These are phyloP conservation scores for Linanthus parryae DNA, from an alignment of 148 eudicot species.

Conservation along the genomic window DNA sequence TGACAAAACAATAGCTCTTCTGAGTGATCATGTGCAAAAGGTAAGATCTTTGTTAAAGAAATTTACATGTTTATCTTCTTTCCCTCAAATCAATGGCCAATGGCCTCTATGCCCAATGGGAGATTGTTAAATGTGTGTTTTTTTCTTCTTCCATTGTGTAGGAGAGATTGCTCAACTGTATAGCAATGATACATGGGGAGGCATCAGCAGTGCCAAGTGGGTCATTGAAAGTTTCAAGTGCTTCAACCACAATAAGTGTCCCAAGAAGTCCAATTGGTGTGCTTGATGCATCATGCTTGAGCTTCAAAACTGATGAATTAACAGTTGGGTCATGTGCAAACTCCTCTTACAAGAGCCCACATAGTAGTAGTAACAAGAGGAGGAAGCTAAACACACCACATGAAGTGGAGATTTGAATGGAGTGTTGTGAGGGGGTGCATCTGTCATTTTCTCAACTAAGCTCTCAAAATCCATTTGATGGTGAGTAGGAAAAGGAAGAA, in stretches of 20 bases:
- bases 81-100: neutral
- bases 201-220: slow-evolving; percentile 21
- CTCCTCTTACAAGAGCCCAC: slow-evolving; percentile 36
- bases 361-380: slow-evolving; percentile 46
- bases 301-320: slow-evolving; percentile 61
- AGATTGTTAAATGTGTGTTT: neutral
- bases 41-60: slow-evolving; percentile 30
- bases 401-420: slow-evolving; percentile 14
- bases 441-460: slow-evolving; percentile 8
- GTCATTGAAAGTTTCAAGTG: slow-evolving; percentile 16
- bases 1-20: slow-evolving; percentile 40
- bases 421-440: neutral
- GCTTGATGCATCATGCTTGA: slow-evolving; percentile 65
- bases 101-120: neutral
- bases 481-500: too few relatives aligned
- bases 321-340: slow-evolving; percentile 45
- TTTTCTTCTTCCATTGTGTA: slow-evolving; percentile 22
- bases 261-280: slow-evolving; percentile 87
- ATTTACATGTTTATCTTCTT: neutral
- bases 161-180: slow-evolving; percentile 64
- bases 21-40: slow-evolving; percentile 46
- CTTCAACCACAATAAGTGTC: slow-evolving; percentile 19
- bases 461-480: too few relatives aligned
- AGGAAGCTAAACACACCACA: slow-evolving; percentile 43
- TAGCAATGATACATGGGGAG: slow-evolving; percentile 43